A percentile compares a stretch with the other conserved stretches of the same genome.
These are phyloP conservation scores for Hyaloperonospora brassicae DNA, from an alignment of 352 stramenopile genomes.

Conservation along the genomic window DNA sequence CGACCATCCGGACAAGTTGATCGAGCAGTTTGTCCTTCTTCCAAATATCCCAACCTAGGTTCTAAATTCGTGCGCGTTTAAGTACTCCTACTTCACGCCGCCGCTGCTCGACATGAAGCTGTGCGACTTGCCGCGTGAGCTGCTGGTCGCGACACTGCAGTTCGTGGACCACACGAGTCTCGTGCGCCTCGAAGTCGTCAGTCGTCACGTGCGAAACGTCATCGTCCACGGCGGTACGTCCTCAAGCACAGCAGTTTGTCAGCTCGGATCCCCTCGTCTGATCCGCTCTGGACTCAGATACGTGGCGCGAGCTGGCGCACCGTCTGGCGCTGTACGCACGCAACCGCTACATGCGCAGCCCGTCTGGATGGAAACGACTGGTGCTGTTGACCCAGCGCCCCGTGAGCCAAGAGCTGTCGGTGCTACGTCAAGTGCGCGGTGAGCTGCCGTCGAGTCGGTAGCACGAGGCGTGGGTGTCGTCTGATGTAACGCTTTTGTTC, in stretches of 20 bases:
- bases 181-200: constrained; percentile 27
- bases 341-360: neutral
- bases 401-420: constrained; percentile 18
- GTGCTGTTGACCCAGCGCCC: constrained; percentile 16
- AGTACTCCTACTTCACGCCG: neutral
- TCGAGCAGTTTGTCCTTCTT: too few relatives aligned
- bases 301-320: constrained; percentile 26
- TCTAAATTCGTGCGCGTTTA: too few relatives aligned
- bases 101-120: constrained; percentile 8
- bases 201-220: constrained; percentile 7
- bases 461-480: too few relatives aligned
- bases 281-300: constrained; percentile 17
- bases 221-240: constrained; percentile 17
- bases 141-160: constrained; percentile 33
- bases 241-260: neutral
- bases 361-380: constrained; percentile 30
- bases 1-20: too few relatives aligned
- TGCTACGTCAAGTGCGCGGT: constrained; percentile 38
- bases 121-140: constrained; percentile 32
- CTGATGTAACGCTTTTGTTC: neutral
- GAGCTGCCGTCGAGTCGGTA: neutral
- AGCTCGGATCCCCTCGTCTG: constrained; percentile 1
- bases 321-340: constrained; percentile 10
- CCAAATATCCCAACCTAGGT: too few relatives aligned
- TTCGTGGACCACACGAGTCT: constrained; percentile 33